These are phyloP conservation scores for Cercophora scortea DNA, from an alignment of 495 filamentous ascomycete genomes.

Conservation along the genomic window DNA sequence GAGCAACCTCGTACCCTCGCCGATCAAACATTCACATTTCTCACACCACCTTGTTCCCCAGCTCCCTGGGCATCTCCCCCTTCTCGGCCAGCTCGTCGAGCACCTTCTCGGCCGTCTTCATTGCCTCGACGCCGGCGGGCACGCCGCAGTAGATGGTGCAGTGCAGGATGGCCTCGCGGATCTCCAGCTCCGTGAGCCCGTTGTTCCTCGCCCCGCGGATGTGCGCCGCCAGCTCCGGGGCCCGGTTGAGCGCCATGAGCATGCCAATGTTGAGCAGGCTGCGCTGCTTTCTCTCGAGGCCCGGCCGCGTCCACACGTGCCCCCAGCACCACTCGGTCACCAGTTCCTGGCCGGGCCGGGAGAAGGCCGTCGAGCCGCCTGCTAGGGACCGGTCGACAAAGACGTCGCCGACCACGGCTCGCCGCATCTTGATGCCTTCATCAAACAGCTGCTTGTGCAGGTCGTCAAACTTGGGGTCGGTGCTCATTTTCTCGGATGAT, in stretches of 20 bases:
- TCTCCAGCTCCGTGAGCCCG: conserved; percentile 44
- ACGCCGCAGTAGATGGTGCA: conserved; percentile 48
- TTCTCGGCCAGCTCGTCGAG: conserved; percentile 30
- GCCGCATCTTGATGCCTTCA: conserved; percentile 44
- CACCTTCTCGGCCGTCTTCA: conserved; percentile 31
- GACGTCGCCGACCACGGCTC: conserved; percentile 41
- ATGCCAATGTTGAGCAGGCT: conserved; percentile 47
- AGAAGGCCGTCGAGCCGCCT: conserved; percentile 40
- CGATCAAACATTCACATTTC: neutral
- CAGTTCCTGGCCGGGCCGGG: conserved; percentile 42
- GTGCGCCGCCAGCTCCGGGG: conserved; percentile 45
- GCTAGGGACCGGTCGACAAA: conserved; percentile 42
- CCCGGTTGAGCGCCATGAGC: conserved; percentile 44
- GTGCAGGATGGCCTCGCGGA: conserved; percentile 48
- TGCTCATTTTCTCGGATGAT: conserved; percentile 14
- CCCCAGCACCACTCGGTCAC: conserved; percentile 51
- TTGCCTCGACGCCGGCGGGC: conserved; percentile 49
- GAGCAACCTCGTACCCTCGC: too few relatives aligned
- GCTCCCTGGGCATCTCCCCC: conserved; percentile 20
- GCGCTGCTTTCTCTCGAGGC: conserved; percentile 46
- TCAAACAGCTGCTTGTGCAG: conserved; percentile 46
- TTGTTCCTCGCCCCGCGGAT: conserved; percentile 48
- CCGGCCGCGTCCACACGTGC: conserved; percentile 45
- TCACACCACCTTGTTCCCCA: conserved; percentile 8
- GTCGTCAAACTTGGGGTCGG: conserved; percentile 20